These are phyloP conservation scores for Gracilaria gracilis DNA, from an alignment of 23 red algal genomes.

Conservation along the genomic window DNA sequence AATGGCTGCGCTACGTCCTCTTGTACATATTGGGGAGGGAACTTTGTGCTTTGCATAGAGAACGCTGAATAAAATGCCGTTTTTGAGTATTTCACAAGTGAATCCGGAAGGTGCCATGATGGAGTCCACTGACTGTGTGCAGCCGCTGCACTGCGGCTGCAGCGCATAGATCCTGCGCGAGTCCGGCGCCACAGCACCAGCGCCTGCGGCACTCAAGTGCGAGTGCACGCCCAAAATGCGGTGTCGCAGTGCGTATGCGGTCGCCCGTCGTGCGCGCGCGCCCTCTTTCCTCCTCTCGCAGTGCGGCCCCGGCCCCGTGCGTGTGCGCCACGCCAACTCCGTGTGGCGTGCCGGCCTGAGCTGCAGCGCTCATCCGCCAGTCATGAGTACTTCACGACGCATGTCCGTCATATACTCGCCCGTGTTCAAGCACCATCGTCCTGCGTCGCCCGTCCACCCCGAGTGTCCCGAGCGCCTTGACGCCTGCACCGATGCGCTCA, in stretches of 20 bases:
- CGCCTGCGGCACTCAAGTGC: too few relatives aligned
- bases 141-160: too few relatives aligned
- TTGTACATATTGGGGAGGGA: too few relatives aligned
- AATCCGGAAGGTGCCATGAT: too few relatives aligned
- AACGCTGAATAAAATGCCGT: not conserved
- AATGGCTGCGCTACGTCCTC: not conserved
- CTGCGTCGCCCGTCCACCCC: slow-evolving; percentile 51
- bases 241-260: not conserved
- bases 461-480: slow-evolving; percentile 82
- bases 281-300: not conserved
- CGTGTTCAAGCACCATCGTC: slow-evolving; percentile 62
- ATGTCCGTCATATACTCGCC: slow-evolving; percentile 73
- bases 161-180: too few relatives aligned
- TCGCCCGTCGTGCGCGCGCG: not conserved
- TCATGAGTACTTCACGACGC: slow-evolving; percentile 28
- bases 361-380: not conserved
- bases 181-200: too few relatives aligned
- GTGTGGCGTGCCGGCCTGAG: not conserved
- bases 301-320: not conserved
- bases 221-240: not conserved
- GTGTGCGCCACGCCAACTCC: not conserved
- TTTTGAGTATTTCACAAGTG: too few relatives aligned
- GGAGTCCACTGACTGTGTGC: too few relatives aligned
- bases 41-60: not conserved
- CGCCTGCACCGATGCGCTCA: slow-evolving; percentile 50